phyloP scores from a whole-genome alignment of 805 yeast genomes.

The Cyberlindnera galapagoensis region DNA sequence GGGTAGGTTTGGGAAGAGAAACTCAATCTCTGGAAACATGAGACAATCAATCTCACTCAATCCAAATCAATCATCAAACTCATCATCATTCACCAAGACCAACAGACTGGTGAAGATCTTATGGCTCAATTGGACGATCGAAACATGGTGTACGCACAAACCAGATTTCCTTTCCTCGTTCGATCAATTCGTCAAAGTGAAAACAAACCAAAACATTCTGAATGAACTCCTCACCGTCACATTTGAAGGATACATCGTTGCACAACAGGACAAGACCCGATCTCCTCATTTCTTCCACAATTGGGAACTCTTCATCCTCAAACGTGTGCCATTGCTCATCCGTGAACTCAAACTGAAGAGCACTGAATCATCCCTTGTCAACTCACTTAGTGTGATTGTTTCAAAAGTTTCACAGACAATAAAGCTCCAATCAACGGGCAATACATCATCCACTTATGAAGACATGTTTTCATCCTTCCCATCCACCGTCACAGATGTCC shows the following conservation, averaged over 20 bases:
- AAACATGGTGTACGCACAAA: conserved; percentile 28
- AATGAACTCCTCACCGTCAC: conserved; percentile 37
- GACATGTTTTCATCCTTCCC: conserved; percentile 48
- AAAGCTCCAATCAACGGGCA: conserved; percentile 14
- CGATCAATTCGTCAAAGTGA: conserved; percentile 27
- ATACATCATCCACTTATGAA: conserved; percentile 24
- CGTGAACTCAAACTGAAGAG: conserved; percentile 25
- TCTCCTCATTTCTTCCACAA: conserved; percentile 29
- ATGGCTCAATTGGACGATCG: conserved; percentile 32
- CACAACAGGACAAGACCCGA: conserved; percentile 29
- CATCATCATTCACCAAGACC: conserved; percentile 17
- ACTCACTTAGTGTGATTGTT: conserved; percentile 28
- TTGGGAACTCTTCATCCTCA: conserved; percentile 41
- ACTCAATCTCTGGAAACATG: conserved; percentile 6
- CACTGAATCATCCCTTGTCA: conserved; percentile 22
- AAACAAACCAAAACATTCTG: conserved; percentile 23
- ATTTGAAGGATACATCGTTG: conserved; percentile 36
- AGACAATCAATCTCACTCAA: conserved; percentile 8
- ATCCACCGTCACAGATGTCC: conserved; percentile 37
- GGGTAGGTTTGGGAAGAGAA: conserved; percentile 12
- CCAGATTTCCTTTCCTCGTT: conserved; percentile 27
- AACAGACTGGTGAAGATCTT: conserved; percentile 22
- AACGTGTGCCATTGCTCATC: conserved; percentile 41
- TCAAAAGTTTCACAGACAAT: conserved; percentile 26
- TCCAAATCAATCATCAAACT: conserved; percentile 7